Evolutionary conservation across 2,329 filamentous ascomycete species (phyloP).

Genomic region (Colletotrichum sp.): DNA sequence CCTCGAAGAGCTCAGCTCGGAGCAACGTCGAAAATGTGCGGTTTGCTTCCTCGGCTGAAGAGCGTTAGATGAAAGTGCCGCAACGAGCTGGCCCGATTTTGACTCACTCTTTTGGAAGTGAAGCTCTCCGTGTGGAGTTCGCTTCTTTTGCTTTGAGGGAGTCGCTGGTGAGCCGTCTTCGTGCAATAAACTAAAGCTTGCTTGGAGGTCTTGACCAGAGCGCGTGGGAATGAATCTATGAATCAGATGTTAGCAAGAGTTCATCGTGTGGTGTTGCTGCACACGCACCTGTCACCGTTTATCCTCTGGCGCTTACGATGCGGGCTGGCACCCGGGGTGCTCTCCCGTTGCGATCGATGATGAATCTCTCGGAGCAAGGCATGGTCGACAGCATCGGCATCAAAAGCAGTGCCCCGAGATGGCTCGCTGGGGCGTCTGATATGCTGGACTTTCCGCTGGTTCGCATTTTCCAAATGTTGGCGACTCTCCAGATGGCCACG

Average conservation of each 20-base stretch:
- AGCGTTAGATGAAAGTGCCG: not conserved
- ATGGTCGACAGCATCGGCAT: constrained; percentile 55
- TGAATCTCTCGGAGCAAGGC: constrained; percentile 59
- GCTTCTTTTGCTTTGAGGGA: constrained; percentile 83
- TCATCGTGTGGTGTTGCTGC: not conserved
- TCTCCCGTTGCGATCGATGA: constrained; percentile 54
- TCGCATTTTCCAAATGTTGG: constrained; percentile 40
- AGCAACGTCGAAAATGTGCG: constrained; percentile 88
- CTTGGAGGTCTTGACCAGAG: constrained; percentile 89
- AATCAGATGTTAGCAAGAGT: not conserved
- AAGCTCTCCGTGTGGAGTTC: constrained; percentile 85
- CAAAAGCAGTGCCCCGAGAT: constrained; percentile 43
- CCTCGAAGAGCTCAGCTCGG: constrained; percentile 91
- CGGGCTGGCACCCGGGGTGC: constrained; percentile 58
- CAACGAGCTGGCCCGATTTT: not conserved
- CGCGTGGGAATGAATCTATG: constrained; percentile 92
- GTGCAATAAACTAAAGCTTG: constrained; percentile 89
- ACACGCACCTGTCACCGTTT: constrained; percentile 64
- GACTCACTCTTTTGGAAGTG: constrained; percentile 89
- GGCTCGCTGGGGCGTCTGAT: constrained; percentile 39
- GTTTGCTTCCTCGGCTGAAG: constrained; percentile 86
- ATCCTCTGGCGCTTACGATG: constrained; percentile 65
- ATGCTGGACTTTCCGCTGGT: constrained; percentile 37
- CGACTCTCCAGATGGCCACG: constrained; percentile 47
- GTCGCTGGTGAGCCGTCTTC: constrained; percentile 94